Base-by-base conservation (phyloP, 202 grass and related monocot genomes). In the Panicum virgatum region DNA sequence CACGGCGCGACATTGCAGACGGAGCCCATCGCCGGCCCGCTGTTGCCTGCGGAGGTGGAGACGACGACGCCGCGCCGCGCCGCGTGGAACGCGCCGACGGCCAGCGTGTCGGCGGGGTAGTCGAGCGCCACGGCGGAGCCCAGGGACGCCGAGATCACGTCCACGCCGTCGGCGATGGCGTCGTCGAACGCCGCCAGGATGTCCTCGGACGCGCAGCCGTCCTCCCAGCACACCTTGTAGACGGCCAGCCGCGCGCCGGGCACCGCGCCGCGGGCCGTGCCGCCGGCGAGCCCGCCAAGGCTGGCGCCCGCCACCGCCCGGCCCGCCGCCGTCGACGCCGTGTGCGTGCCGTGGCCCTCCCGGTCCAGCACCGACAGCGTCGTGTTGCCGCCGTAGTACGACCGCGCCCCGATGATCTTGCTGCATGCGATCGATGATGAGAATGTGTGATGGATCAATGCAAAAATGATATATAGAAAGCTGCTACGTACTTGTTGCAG, bases 1-100 rank as follows among this genome's bases (percentile, higher is more conserved):
- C 87, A 90, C 9, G 91, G 91, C 12, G 91, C 72, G 10, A 87
- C 77, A 69, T 93, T 89, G 30, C 18, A 3, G 6, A 90, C 68
- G 4, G 58, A 0, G 6, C 75, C 64, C 1, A 51, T 1, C 0
- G 0, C 0, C 0, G 82, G 82, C 5, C n/a, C 87, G 0, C 3
- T 0, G 73, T 93, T 93, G 0, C 87, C 87, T 0, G 47, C 87
- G 0, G 91, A 16, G 2, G 76, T 20, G 3, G 82, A 83, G 0
- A 69, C 71, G 7, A 90, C 45, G 1, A 87, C 6, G 4, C 87
- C 87, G 5, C 22, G 56, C 14, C 7, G 19, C 77, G 82, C 69
- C 2, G 90, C 84, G 19, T 83, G 83, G 72, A 92, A 88, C 1
- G 84, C 15, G 7, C 76, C 90, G 2, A 86, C 15, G 6, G 75